These are phyloP conservation scores for Volvox carteri DNA, from an alignment of 163 green algal species.

Conservation along the genomic window DNA sequence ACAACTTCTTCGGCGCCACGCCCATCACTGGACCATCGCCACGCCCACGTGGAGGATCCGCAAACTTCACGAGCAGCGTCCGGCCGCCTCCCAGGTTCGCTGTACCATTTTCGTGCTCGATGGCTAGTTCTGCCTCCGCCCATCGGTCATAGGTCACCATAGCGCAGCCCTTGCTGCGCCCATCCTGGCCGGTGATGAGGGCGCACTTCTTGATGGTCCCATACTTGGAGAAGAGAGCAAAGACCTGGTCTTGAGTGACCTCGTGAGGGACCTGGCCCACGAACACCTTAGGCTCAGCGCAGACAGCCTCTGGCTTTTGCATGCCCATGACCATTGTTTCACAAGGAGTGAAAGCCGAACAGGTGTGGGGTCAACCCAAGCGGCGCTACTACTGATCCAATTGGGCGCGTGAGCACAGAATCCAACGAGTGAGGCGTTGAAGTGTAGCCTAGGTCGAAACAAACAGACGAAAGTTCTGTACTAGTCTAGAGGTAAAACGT, in stretches of 20 bases:
- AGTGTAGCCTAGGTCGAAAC: not conserved
- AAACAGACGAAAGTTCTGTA: not conserved
- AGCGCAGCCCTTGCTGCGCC: conserved; percentile 78
- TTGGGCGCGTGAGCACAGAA: conserved; percentile 21
- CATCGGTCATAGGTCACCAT: conserved; percentile 81
- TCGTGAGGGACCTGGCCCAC: conserved; percentile 75
- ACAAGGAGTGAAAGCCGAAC: not conserved
- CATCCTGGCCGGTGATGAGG: conserved; percentile 75
- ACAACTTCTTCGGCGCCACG: conserved; percentile 92
- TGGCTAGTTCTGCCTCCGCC: conserved; percentile 82
- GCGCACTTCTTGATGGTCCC: conserved; percentile 75
- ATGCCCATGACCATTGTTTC: conserved; percentile 51
- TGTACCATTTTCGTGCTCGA: conserved; percentile 81
- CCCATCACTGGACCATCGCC: conserved; percentile 77
- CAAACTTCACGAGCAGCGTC: conserved; percentile 88
- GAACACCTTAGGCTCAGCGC: conserved; percentile 78
- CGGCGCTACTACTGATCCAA: not conserved
- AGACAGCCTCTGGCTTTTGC: conserved; percentile 64
- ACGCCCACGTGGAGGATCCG: conserved; percentile 81
- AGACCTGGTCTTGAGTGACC: conserved; percentile 74
- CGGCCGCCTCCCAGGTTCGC: conserved; percentile 73
- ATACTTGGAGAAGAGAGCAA: conserved; percentile 77
- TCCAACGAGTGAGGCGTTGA: not conserved
- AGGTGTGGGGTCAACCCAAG: not conserved
- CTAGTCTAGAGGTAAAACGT: not conserved